A percentile compares a stretch with the other conserved stretches of the same genome.
Evolutionary conservation across 192 early-diverging fungal genomes (phyloP).

Genomic region (Obelidium mucronatum): DNA sequence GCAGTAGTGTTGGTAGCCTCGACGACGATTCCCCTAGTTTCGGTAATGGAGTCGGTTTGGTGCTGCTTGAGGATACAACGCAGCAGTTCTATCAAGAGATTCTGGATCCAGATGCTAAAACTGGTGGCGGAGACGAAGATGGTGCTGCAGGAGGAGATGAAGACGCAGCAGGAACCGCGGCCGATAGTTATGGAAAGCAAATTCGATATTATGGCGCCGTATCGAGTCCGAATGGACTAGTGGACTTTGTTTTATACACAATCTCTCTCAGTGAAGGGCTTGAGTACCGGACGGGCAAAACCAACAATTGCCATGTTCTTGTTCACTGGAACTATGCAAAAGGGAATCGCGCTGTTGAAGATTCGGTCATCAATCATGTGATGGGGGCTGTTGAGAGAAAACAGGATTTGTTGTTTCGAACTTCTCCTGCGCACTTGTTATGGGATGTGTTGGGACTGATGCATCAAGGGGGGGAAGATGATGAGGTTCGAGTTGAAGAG

Average conservation of each 20-base stretch:
- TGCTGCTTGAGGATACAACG: conserved; percentile 26
- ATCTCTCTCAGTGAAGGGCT: conserved; percentile 15
- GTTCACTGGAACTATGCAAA: conserved; percentile 24
- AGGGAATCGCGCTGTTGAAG: background rate
- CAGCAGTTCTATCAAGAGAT: conserved; percentile 13
- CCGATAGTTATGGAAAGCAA: background rate
- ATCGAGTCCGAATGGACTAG: conserved; percentile 14
- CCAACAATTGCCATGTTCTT: background rate
- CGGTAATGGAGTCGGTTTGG: background rate
- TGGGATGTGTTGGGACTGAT: conserved; percentile 20
- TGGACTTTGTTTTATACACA: conserved; percentile 21
- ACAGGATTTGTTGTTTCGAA: background rate
- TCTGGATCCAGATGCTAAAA: background rate
- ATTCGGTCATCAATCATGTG: background rate
- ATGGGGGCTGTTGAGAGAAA: background rate
- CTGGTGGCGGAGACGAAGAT: conserved; percentile 14
- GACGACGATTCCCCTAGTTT: background rate
- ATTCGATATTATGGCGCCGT: conserved; percentile 29
- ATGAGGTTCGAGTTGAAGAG: background rate
- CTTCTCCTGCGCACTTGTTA: conserved; percentile 5
- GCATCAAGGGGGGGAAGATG: background rate
- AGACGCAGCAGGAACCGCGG: background rate
- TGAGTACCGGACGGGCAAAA: conserved; percentile 15
- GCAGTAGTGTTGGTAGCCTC: background rate
- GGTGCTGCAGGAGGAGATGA: background rate